phyloP scores from a whole-genome alignment of 2,329 filamentous ascomycete species.

The Colletotrichum orbiculare region DNA sequence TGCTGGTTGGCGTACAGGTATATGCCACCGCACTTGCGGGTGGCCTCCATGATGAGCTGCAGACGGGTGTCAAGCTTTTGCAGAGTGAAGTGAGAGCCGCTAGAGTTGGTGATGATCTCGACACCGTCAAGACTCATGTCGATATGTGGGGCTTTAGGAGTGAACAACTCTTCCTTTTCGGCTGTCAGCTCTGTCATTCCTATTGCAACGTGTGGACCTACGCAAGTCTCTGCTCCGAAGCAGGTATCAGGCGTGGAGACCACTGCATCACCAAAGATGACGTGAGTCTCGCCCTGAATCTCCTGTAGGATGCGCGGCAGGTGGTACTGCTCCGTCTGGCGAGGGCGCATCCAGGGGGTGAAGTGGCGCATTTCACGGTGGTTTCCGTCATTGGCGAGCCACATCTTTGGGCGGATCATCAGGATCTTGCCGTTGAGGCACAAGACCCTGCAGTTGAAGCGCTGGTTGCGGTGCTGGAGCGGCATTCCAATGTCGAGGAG shows the following conservation, averaged over 20 bases:
- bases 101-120: slow-evolving; percentile 78
- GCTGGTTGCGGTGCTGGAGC: slow-evolving; percentile 61
- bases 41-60: slow-evolving; percentile 74
- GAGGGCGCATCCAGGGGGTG: slow-evolving; percentile 69
- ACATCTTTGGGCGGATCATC: slow-evolving; percentile 76
- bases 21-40: slow-evolving; percentile 55
- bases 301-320: slow-evolving; percentile 69
- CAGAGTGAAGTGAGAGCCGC: slow-evolving; percentile 70
- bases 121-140: slow-evolving; percentile 60
- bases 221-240: slow-evolving; percentile 69
- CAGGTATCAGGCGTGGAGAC: slow-evolving; percentile 70
- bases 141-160: slow-evolving; percentile 54
- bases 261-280: slow-evolving; percentile 76
- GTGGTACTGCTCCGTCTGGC: slow-evolving; percentile 72
- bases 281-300: slow-evolving; percentile 56
- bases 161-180: slow-evolving; percentile 68
- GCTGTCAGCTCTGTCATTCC: background rate
- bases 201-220: background rate
- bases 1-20: slow-evolving; percentile 64
- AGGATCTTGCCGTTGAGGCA: slow-evolving; percentile 74
- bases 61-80: slow-evolving; percentile 74
- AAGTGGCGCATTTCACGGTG: slow-evolving; percentile 72
- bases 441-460: slow-evolving; percentile 52
- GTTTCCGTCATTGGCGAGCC: slow-evolving; percentile 75
- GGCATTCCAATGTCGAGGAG: slow-evolving; percentile 73